phyloP scores from a whole-genome alignment of 441 rosid species.

The Gossypium aridum region DNA sequence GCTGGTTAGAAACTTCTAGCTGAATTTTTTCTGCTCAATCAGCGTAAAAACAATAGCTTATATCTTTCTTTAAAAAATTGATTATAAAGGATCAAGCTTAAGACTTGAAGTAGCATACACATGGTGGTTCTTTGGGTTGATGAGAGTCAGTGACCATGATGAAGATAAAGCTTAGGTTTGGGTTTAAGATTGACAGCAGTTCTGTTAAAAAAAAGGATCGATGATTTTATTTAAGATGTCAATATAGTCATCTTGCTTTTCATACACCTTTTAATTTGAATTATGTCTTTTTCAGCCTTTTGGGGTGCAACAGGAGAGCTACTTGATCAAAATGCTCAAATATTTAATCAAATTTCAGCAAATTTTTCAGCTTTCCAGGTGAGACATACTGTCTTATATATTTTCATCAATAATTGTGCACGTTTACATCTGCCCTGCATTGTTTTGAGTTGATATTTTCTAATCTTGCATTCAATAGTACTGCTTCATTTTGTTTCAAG shows the following conservation, averaged over 20 bases:
- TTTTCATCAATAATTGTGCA: background rate
- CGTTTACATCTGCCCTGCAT: background rate
- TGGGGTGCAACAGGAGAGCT: slow-evolving; percentile 78
- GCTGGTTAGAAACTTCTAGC: background rate
- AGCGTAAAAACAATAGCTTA: background rate
- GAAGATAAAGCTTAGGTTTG: background rate
- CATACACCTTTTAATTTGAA: background rate
- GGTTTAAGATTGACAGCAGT: background rate
- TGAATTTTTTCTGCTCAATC: background rate
- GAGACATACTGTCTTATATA: no score
- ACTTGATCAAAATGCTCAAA: slow-evolving; percentile 75
- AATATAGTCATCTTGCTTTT: background rate
- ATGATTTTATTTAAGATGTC: background rate
- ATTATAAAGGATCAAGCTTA: background rate
- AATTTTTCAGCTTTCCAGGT: slow-evolving; percentile 22
- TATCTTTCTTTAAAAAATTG: background rate
- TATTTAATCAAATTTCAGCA: slow-evolving; percentile 65
- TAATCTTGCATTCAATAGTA: background rate
- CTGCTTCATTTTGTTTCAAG: background rate
- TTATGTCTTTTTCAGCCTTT: slow-evolving; percentile 41
- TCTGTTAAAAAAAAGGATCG: no score
- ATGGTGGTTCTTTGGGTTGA: background rate
- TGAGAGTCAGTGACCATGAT: background rate
- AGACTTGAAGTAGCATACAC: background rate
- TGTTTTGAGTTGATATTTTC: background rate